Base-by-base conservation (phyloP, 257 asterid species). In the Capsicum pubescens region DNA sequence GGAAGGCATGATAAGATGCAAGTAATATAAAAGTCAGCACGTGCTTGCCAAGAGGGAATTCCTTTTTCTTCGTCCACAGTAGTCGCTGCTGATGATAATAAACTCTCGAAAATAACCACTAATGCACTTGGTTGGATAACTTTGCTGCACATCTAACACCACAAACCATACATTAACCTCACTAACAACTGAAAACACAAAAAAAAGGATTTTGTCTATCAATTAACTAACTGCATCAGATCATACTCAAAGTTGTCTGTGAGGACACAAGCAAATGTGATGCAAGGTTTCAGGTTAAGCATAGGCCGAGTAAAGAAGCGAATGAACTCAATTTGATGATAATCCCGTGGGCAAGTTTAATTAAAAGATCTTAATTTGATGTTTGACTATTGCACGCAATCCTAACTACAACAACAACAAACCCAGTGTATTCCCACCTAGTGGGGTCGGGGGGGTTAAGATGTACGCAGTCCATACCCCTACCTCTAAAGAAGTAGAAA, bases 41-140 rank as follows among this genome's bases (percentile, higher is more conserved):
- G 92, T 84, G 99, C 97, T 92, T 95, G 99, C 98, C 99, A 95
- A 79, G 98, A 88, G 50, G 99, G 98, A 89, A 93, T 95, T 84
- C 99, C 99, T 90, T 94, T 94, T 16, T 95, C 99, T 84, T 95
- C 99, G 84, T 97, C 99, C 80, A 97, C 98, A 35, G 95, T 97
- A 61, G 97, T 95, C 35, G 99, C 99, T 63, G 99, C 97, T 83
- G 99, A 97, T 19, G 99, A 95, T 44, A 97, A 83, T 80, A 97
- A 86, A 78, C 97, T 92, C 84, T 97, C 99, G 71, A 95, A 97
- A 81, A 97, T 82, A 87, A 91, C 94, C 69, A 95, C 88, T 79
- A 97, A 84, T 79, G 99, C 91, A 89, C 96, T 92, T 2, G 98
- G 97, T 83, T 92, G 98, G 82, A 97, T 91, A 92, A 93, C 97